Evolutionary conservation across 2,329 filamentous ascomycete genomes (phyloP), one percentile per base, ranked within the genome.

Genomic region (Nannizzia gypsea): DNA sequence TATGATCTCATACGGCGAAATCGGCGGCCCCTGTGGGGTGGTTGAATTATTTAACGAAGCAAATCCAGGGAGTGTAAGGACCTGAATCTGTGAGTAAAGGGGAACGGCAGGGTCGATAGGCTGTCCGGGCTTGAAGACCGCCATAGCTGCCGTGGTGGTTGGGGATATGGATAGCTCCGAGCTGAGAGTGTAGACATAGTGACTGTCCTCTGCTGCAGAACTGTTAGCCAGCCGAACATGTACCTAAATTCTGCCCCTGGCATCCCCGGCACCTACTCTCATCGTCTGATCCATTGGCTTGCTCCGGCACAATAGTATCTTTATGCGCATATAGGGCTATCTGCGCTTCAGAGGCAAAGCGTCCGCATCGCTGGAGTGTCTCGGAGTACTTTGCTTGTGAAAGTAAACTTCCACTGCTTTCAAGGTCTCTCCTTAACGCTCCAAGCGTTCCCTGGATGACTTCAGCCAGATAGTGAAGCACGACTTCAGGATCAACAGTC

Each of bases 1-100:
- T 63, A 99, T 80, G 67, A 92, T 87, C 75, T 97, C 92, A 75
- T 90, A 96, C 2, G 92, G 90, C 52, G 91, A 95, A 60, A 86
- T 79, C 26, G 85, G 80, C 60, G 85, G 81, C 61, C 85, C 86
- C 72, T 90, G 87, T 66, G 89, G 84, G 66, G 84, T 81, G 63
- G 83, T 80, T 57, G 82, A 77, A 66, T 82, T 84, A 67, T 83
- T 85, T 62, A 87, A 80, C 63, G 85, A 83, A 58, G 87, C 87
- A 62, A 87, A 84, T 59, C 92, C 89, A 9, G 93, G 91, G 63
- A 99, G 79, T 71, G 95, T 96, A 73, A 92, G 88, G 70, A 96
- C 88, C 70, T 95, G 90, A 67, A 99, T 85, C 76, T 99, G 93
- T 61, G 86, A 86, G 67, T 86, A 85, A 70, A 99, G 84, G 61